Base-by-base conservation (phyloP, 2,329 filamentous ascomycete species). In the Cercospora janseana region DNA sequence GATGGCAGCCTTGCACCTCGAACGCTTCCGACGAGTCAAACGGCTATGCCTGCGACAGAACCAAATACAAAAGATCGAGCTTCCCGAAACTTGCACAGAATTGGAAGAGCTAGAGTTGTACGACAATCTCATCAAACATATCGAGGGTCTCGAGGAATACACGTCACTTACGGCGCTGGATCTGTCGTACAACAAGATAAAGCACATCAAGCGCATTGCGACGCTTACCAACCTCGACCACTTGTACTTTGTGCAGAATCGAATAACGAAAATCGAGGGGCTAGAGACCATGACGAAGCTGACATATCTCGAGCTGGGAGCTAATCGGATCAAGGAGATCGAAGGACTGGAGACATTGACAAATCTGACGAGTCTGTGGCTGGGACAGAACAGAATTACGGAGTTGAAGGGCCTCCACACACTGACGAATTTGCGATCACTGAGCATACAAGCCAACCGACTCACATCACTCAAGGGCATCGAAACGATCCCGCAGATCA, bases 171-270 rank as follows among this genome's bases (percentile, higher is more conserved):
- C 80, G 4, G 86, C 76, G 49, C 81, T 98, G 47, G 93, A 98
- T 68, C 78, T 98, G 44, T 94, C 88, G 69, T 98, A 96, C 80
- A 98, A 98, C 77, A 97, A 97, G 76, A 92, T 98, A 75, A 96
- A 95, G 70, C 91, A 96, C 71, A 95, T 98, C 75, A 95, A 95
- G 71, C 83, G 92, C 63, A 75, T 97, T 58, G 79, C 79, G 51
- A 86, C 92, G 63, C 74, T 98, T 52, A 85, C 75, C 16, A 79
- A 89, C 46, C 79, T 97, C 50, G 86, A 79, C 55, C 89, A 97
- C 60, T 69, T 98, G 3, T 98, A 87, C 69, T 87, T 98, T 61
- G 89, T 97, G 42, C 88, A 95, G 66, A 97, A 98, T 72, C 93
- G 93, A 70, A 95, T 98, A 66, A 79, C 80, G 59, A 83, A 77